Conservation (phyloP, 148 eudicot species). For the Chenopodium suecicum region DNA sequence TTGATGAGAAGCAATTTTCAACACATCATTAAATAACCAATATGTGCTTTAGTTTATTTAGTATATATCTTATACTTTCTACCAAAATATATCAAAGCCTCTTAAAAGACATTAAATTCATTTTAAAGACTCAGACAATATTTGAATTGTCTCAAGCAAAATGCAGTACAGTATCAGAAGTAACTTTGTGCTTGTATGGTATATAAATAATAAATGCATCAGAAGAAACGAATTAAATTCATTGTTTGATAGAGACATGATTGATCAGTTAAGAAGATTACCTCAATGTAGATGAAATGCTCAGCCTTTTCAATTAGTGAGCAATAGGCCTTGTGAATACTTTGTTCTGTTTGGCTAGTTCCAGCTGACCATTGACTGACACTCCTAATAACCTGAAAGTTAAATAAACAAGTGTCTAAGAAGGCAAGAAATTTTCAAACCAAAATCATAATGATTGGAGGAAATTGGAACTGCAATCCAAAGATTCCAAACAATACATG, state of each 20-base stretch:
- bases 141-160: not conserved
- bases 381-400: constrained; percentile 78
- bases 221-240: not conserved
- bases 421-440: not conserved
- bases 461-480: not conserved
- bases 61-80: not conserved
- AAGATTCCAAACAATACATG: not conserved
- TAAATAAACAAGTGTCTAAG: constrained; percentile 1
- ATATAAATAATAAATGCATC: not conserved
- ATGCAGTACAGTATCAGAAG: not conserved
- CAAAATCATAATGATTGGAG: not conserved
- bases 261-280: constrained; percentile 24
- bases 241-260: not conserved
- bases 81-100: not conserved
- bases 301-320: constrained; percentile 95
- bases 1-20: too few species aligned
- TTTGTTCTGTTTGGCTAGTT: constrained; percentile 93
- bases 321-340: constrained; percentile 94
- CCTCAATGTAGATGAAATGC: constrained; percentile 90
- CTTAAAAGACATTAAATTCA: not conserved
- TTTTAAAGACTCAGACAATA: not conserved
- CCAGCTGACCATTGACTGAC: constrained; percentile 99
- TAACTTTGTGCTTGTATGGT: not conserved
- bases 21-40: not conserved
- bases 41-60: not conserved